Evolutionary conservation across 805 yeast species (phyloP), one percentile per base, ranked within the genome.

Genomic region (Kluyveromyces siamensis): DNA sequence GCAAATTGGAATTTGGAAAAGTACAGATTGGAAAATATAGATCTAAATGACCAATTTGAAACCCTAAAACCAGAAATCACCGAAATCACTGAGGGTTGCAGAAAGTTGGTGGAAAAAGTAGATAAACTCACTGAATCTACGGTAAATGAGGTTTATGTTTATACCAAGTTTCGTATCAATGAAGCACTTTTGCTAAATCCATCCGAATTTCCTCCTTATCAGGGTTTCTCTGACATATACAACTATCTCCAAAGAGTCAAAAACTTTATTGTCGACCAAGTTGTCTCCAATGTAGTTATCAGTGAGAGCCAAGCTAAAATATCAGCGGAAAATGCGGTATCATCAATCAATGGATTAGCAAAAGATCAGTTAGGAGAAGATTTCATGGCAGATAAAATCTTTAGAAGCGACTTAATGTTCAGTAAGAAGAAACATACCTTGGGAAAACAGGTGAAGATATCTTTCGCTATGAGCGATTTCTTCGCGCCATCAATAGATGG

Each of bases 371-470:
- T 89, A 41, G 87, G 87, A 8, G 76, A 77, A 30, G 83, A 79
- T 27, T 74, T 72, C 41, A 71, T 73, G 65, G 55, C 77, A 27
- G 83, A 81, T 46, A 77, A 81, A 46, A 74, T 73, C 8, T 87
- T 87, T 63, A 76, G 83, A 50, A 75, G 84, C 9, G 81, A 80
- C 27, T 75, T 84, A 38, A 93, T 93, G 98, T 91, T 89, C 59
- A 79, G 88, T 2, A 80, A 88, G 55, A 74, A 75, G 49, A 77
- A 74, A 38, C 96, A 93, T 58, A 64, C 74, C 5, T 66, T 81
- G 35, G 72, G 77, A 36, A 77, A 83, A 52, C 73, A 76, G 38
- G 70, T 90, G 27, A 72, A 77, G 44, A 79, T 79, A 25, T 74
- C 77, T 18, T 72, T 91, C 21, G 79, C 83, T 11, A 39, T 86